Evolutionary conservation across 2,329 filamentous ascomycete species (phyloP).

Genomic region (Scedosporium boydii): DNA sequence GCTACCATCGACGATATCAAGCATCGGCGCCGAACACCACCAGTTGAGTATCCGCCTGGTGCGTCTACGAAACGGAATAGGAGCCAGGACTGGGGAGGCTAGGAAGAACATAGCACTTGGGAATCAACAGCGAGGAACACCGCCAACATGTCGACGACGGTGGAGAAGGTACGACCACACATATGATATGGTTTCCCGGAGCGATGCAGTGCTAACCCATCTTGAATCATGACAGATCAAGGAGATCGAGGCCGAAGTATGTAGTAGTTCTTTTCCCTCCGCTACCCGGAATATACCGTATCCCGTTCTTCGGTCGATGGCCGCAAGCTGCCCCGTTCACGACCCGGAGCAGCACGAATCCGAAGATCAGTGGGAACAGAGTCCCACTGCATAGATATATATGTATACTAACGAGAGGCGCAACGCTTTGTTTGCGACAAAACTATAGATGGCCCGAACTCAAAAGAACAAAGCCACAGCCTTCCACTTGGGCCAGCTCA

Average conservation of each 20-base stretch:
- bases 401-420: not conserved
- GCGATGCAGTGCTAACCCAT: conserved; percentile 21
- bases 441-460: conserved; percentile 74
- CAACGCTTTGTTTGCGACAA: not conserved
- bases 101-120: not conserved
- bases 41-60: not conserved
- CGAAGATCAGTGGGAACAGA: not conserved
- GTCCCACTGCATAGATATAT: too few relatives aligned
- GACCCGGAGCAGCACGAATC: not conserved
- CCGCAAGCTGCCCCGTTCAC: not conserved
- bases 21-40: not conserved
- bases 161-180: conserved; percentile 69
- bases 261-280: conserved; percentile 19
- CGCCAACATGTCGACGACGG: conserved; percentile 82
- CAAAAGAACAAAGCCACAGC: conserved; percentile 97
- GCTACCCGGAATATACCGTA: not conserved
- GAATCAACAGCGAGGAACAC: not conserved
- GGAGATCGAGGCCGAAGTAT: conserved; percentile 88
- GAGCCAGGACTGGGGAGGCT: not conserved
- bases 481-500: conserved; percentile 89
- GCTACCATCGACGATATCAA: conserved; percentile 13
- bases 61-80: not conserved
- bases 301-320: not conserved
- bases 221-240: conserved; percentile 59
- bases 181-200: conserved; percentile 4